These are phyloP conservation scores for Salix brachista DNA, from an alignment of 345 rosid species.

Conservation along the genomic window DNA sequence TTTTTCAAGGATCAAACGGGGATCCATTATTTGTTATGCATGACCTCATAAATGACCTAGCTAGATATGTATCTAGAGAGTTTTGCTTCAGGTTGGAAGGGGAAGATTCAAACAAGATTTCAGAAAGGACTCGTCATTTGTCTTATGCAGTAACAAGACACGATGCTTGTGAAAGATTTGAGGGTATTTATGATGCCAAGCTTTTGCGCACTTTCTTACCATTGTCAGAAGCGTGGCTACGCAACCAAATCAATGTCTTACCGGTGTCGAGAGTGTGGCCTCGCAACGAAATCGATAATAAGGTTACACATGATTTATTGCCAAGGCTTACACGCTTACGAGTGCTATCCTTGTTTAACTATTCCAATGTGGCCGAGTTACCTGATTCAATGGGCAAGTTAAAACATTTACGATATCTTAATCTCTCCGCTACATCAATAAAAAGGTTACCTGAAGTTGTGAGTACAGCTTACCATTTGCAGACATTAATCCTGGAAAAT, in stretches of 20 bases:
- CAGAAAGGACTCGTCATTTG: slow-evolving; percentile 29
- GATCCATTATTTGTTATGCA: slow-evolving; percentile 24
- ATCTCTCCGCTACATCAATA: neutral
- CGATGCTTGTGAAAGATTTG: slow-evolving; percentile 17
- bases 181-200: slow-evolving; percentile 26
- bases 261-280: slow-evolving; percentile 13
- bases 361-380: slow-evolving; percentile 15
- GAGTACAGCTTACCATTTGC: neutral
- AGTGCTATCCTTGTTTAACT: slow-evolving; percentile 33
- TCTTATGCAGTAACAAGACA: slow-evolving; percentile 16
- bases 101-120: slow-evolving; percentile 6
- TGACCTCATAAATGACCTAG: slow-evolving; percentile 33
- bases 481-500: neutral
- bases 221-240: slow-evolving; percentile 14
- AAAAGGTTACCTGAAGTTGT: neutral
- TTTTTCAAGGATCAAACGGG: neutral
- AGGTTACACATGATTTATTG: slow-evolving; percentile 17
- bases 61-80: slow-evolving; percentile 27
- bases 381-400: slow-evolving; percentile 34
- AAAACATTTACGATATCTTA: slow-evolving; percentile 16
- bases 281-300: neutral
- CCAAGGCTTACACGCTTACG: slow-evolving; percentile 30
- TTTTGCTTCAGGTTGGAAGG: slow-evolving; percentile 26
- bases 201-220: slow-evolving; percentile 35
- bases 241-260: neutral